Evolutionary conservation across 1,284 basidiomycete species (phyloP), one percentile per base, ranked within the genome.

Genomic region (Mycosarcoma maydis): DNA sequence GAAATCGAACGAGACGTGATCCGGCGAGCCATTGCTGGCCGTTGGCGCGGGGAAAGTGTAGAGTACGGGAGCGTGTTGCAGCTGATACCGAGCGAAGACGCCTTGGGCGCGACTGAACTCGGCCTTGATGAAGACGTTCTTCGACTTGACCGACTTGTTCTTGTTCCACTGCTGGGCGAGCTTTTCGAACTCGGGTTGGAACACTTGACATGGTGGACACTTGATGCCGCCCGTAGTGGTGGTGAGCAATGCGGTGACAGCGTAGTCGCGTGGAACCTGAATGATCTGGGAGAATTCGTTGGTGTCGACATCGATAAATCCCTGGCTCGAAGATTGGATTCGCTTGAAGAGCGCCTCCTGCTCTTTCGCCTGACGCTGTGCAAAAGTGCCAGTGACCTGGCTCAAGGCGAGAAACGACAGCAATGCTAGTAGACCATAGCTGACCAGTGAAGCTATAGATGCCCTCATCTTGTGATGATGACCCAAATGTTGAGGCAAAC

Each of bases 1-100:
- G 36, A 78, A 78, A 33, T 78, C 75, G 48, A 73, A 78, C n/a
- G 26, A 33, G 6, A 60, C 24, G 7, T 71, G 68, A 3, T 71
- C 59, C 3, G 58, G 61, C 3, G 20, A 36, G 4, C 64, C 49
- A 29, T 64, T 53, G n/a, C 38, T 27, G 5, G 55, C 41, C 2
- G 53, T 38, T 0, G 70, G 36, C 3, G 72, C 47, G 0, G 74
- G 77, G 67, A 76, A 76, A 23, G 57, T 73, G 32, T 59, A 57
- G 32, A 78, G 41, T 5, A 71, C 73, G 1, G 77, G 77, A 0
- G 77, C 77, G 40, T 78, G 71, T 33, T 70, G 55, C 32, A 78
- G 56, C 19, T 57, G 37, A 37, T 73, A 64, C 60, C 75, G 66
- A 11, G 66, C 55, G 34, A 77, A 78, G 7, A 76, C 48, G 34